Evolutionary conservation across 2,329 filamentous ascomycete species (phyloP), one percentile per base, ranked within the genome.

Genomic region (Aphanocladium album): DNA sequence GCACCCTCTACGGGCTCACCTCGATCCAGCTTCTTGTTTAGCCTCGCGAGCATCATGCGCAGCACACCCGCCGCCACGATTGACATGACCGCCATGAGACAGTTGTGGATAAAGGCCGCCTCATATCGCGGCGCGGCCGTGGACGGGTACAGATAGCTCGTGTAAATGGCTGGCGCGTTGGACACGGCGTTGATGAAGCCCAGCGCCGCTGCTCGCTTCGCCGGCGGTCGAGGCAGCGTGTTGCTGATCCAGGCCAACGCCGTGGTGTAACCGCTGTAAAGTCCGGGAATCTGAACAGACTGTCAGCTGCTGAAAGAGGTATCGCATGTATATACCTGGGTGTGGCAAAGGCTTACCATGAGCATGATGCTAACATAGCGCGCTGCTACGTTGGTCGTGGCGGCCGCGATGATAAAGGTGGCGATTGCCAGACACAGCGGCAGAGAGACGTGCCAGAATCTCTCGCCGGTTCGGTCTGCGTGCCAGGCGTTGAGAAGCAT

Each of bases 221-320:
- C 86, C 0, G 89, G 88, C 3, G 90, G 90, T 5, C 89, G 83
- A 0, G 89, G 89, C 56, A 93, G 80, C 1, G 86, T 88, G 69
- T 89, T 90, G 51, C 83, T 85, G 64, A 93, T 91, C 90, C 90
- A 95, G 2, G 86, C 83, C 4, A 90, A 76, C 1, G 80, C 80
- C 1, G 90, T 86, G 0, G 89, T 88, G 68, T 86, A 91, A 52
- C 84, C 83, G 1, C 82, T 81, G 67, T 89, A 89, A 2, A 88
- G 76, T 0, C 84, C 83, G 0, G 83, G 79, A 2, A 84, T 76
- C 76, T 76, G 61, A 6, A 7, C 4, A 50, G 25, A 45, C 2
- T 35, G n/a, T 35, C 16, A 27, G 45, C 17, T 17, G 45, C 9
- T n/a, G 16, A 12, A 12, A 19, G 11, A 5, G 35, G 12, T n/a